phyloP scores from a whole-genome alignment of 1,284 basidiomycete species.

The Cystobasidium slooffiae region DNA sequence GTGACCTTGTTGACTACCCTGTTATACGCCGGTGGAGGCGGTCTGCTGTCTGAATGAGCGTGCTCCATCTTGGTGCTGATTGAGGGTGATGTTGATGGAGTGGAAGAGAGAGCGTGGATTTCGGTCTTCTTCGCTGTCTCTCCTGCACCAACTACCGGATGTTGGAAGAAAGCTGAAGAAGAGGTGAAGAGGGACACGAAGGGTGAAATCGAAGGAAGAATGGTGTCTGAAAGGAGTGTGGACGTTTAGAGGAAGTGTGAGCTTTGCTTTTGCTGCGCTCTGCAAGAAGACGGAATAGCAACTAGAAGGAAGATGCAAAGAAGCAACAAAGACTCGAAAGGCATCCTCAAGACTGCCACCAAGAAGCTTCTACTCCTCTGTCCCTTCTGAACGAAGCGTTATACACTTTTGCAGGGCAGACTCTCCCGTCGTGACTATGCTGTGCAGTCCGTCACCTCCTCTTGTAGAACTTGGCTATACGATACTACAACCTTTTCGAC shows the following conservation, averaged over 20 bases:
- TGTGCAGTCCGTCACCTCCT: no score
- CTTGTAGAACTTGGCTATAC: no score
- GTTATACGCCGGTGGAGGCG: conserved; percentile 25
- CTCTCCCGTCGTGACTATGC: no score
- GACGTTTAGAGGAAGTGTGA: not conserved
- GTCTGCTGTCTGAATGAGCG: conserved; percentile 4
- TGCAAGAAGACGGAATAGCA: no score
- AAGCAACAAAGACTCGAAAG: no score
- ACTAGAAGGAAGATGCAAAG: no score
- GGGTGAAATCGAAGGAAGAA: conserved; percentile 16
- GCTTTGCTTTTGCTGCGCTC: no score
- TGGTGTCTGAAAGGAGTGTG: not conserved
- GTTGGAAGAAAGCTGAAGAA: not conserved
- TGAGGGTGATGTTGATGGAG: not conserved
- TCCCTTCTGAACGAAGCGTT: no score
- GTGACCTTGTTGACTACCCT: conserved; percentile 26
- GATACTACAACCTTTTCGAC: no score
- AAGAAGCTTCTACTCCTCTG: no score
- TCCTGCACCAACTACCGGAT: not conserved
- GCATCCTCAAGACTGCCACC: no score
- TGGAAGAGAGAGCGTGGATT: not conserved
- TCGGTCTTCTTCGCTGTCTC: not conserved
- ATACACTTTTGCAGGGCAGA: no score
- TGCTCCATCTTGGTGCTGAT: not conserved
- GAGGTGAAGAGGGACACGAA: conserved; percentile 10